Percentiles rank a stretch among this genome's conserved stretches.
Evolutionary conservation across 1,284 basidiomycete species (phyloP).

Genomic region (Coriolopsis trogii): DNA sequence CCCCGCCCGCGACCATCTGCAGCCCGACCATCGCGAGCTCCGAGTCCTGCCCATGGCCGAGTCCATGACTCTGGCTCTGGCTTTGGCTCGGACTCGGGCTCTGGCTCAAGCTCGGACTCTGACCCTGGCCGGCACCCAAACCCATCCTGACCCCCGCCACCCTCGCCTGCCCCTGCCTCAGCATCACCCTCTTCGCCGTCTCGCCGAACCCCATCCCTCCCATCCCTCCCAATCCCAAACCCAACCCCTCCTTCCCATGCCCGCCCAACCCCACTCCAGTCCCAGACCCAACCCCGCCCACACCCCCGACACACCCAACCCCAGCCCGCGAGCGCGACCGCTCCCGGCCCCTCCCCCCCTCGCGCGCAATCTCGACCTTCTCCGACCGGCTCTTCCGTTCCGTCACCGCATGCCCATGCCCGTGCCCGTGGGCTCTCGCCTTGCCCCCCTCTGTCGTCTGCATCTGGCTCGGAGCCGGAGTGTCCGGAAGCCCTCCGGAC

Average conservation of each 20-base stretch:
- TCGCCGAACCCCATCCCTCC: too few relatives aligned
- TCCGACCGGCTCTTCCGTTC: slow-evolving; percentile 17
- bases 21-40: too few relatives aligned
- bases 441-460: too few relatives aligned
- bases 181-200: background rate
- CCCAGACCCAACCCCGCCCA: background rate
- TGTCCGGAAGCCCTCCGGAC: background rate
- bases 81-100: too few relatives aligned
- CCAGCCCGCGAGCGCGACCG: slow-evolving; percentile 12
- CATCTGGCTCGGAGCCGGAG: background rate
- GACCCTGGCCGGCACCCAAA: too few relatives aligned
- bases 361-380: slow-evolving; percentile 9
- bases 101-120: too few relatives aligned
- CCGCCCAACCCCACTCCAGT: background rate
- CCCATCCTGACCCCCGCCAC: too few relatives aligned
- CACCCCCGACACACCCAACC: background rate
- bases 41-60: too few relatives aligned
- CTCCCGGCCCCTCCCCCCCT: slow-evolving; percentile 8
- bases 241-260: too few relatives aligned
- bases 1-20: too few relatives aligned
- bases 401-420: background rate
- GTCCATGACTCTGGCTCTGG: too few relatives aligned
- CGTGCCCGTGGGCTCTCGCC: background rate
- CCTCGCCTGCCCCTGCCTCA: background rate
- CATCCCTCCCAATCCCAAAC: too few relatives aligned